Evolutionary conservation across 352 stramenopile species (phyloP).

Genomic region (Phytophthora fragariae): DNA sequence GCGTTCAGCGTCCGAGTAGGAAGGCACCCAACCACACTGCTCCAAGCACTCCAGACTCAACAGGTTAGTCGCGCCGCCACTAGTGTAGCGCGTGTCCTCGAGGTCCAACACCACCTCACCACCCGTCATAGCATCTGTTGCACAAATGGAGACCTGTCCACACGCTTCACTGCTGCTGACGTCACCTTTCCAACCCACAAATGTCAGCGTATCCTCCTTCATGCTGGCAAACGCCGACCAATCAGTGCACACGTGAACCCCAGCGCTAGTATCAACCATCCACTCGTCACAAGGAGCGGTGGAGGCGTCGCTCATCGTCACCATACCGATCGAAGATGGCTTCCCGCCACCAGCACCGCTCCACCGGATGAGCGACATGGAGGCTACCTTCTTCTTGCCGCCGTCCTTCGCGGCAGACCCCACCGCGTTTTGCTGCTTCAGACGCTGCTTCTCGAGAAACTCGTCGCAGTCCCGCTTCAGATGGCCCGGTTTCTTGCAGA

Average conservation of each 20-base stretch:
- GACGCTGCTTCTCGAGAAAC: not conserved
- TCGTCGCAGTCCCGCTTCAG: not conserved
- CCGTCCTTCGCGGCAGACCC: not conserved
- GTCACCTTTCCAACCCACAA: not conserved
- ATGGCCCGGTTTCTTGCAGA: not conserved
- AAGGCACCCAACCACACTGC: not conserved
- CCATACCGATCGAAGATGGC: not conserved
- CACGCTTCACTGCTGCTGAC: not conserved
- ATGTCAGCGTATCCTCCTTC: not conserved
- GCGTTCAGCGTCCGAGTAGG: not conserved
- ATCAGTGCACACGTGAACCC: not conserved
- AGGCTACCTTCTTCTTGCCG: not conserved
- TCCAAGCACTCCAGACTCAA: not conserved
- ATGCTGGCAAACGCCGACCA: not conserved
- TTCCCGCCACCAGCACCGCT: not conserved
- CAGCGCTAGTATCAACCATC: not conserved
- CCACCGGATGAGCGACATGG: not conserved
- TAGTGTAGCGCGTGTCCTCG: not conserved
- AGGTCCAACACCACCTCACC: not conserved
- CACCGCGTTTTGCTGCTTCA: not conserved
- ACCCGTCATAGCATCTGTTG: not conserved
- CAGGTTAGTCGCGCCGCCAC: not conserved
- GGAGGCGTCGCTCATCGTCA: not conserved
- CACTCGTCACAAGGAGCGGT: not conserved
- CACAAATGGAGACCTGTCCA: not conserved